These are phyloP conservation scores for Aaosphaeria pasadenensis DNA, from an alignment of 2,329 filamentous ascomycete species.

Conservation along the genomic window DNA sequence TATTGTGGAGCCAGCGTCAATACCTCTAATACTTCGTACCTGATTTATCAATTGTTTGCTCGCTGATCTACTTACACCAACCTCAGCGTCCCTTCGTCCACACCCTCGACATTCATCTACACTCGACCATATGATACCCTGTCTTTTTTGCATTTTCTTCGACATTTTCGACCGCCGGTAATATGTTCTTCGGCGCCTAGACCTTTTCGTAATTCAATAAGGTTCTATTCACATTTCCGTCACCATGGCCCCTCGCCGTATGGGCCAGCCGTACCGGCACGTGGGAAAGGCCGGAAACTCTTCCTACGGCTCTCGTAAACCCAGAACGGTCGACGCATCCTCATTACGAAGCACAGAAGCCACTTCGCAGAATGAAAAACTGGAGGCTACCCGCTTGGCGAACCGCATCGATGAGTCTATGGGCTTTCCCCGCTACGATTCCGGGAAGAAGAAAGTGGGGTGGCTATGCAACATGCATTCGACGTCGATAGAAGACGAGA, in stretches of 20 bases:
- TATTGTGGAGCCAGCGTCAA: too few species aligned
- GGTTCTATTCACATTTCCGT: constrained; percentile 16
- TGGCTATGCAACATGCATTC: constrained; percentile 97
- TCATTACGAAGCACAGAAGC: constrained; percentile 73
- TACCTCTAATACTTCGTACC: too few species aligned
- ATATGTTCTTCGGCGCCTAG: too few species aligned
- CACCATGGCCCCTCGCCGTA: constrained; percentile 44
- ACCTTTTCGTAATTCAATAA: constrained; percentile 1
- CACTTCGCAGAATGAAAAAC: constrained; percentile 89
- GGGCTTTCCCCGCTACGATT: constrained; percentile 90
- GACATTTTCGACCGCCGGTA: too few species aligned
- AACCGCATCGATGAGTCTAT: constrained; percentile 91
- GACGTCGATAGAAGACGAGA: constrained; percentile 80
- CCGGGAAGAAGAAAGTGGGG: constrained; percentile 77
- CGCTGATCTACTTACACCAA: too few species aligned
- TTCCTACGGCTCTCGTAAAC: constrained; percentile 52
- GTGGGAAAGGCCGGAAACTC: constrained; percentile 42
- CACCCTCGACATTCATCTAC: too few species aligned
- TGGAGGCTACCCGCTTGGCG: constrained; percentile 78
- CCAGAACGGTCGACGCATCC: constrained; percentile 77
- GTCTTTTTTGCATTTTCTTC: too few species aligned
- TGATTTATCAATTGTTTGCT: too few species aligned
- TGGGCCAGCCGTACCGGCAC: constrained; percentile 41
- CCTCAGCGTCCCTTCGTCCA: too few species aligned
- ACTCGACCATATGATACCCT: too few species aligned